phyloP scores from a whole-genome alignment of 768 basidiomycete species.

The Floccularia luteovirens region DNA sequence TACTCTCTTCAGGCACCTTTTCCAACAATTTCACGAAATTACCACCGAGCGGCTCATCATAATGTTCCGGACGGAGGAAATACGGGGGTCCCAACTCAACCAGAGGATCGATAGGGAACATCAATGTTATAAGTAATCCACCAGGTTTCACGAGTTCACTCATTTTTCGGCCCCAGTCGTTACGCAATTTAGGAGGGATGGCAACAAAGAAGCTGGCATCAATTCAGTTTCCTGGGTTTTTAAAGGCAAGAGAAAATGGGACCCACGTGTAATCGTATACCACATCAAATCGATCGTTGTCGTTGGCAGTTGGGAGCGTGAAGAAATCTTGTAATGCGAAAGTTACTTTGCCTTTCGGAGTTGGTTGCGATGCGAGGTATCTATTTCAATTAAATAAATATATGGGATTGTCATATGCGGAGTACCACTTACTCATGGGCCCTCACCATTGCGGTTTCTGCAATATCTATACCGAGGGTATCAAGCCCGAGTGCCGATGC shows the following conservation, averaged over 20 bases:
- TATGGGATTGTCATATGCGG: neutral
- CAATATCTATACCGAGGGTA: conserved; percentile 50
- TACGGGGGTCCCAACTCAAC: conserved; percentile 52
- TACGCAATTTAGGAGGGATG: conserved; percentile 45
- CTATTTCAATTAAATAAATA: neutral
- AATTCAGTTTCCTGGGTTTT: neutral
- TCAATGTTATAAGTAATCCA: conserved; percentile 54
- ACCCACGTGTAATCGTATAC: conserved; percentile 61
- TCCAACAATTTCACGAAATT: conserved; percentile 50
- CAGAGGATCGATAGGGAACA: conserved; percentile 45
- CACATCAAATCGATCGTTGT: conserved; percentile 37
- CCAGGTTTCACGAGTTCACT: conserved; percentile 48
- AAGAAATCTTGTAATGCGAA: conserved; percentile 52
- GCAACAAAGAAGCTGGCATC: conserved; percentile 61
- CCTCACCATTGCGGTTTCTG: conserved; percentile 39
- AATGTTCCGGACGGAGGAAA: conserved; percentile 50
- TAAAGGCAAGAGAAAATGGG: neutral
- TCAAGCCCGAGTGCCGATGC: conserved; percentile 40
- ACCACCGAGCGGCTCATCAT: conserved; percentile 37
- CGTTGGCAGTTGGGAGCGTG: conserved; percentile 24
- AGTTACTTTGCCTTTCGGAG: conserved; percentile 17
- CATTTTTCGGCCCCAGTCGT: conserved; percentile 54
- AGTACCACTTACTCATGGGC: conserved; percentile 30
- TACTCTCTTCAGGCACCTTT: conserved; percentile 34
- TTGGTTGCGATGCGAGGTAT: conserved; percentile 11